Evolutionary conservation across 1,139 yeast genomes (phyloP), one percentile per base, ranked within the genome.

Genomic region (Kazachstania sp.): DNA sequence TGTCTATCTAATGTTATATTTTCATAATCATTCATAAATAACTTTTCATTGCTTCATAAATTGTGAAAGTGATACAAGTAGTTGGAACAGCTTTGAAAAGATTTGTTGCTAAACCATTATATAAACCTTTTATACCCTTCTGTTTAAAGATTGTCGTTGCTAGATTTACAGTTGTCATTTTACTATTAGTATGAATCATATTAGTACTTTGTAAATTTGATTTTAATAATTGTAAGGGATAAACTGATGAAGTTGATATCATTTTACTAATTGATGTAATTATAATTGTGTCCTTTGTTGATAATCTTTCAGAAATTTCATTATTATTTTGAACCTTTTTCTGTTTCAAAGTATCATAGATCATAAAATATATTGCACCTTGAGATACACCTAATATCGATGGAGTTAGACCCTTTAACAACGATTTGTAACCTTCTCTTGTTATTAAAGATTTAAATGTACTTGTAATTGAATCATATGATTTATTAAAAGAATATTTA

Each of bases 381-480:
- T 92, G 97, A 19, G 84, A 75, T 1, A 92, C 95, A 53, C 86
- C 90, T 47, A 90, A 71, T 48, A 90, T 60, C 6, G 95, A 79
- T 0, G 98, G 97, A 1, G 81, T 58, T 5, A 88, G 71, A 0
- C 98, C 98, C 51, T 80, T 78, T 83, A 95, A 88, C 53, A 86
- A 81, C 1, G 90, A 85, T 2, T 55, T 45, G 0, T 81, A 34
- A 0, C 97, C 97, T 63, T 88, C 95, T 1, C 71, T 68, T 19
- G 55, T 57, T 18, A 72, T 61, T 19, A 88, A 79, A 40, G 73
- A 65, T 9, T 50, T 53, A 0, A 79, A 59, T 0, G 95, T 95
- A 51, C 81, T 79, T 9, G 58, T 8, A 12, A 81, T 64, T 0
- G 86, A 78, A 13, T 61, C 64, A 59, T 86, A 86, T 0, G 86